phyloP scores from a whole-genome alignment of 73 alveolate species.

The Paramecium caudatum region DNA sequence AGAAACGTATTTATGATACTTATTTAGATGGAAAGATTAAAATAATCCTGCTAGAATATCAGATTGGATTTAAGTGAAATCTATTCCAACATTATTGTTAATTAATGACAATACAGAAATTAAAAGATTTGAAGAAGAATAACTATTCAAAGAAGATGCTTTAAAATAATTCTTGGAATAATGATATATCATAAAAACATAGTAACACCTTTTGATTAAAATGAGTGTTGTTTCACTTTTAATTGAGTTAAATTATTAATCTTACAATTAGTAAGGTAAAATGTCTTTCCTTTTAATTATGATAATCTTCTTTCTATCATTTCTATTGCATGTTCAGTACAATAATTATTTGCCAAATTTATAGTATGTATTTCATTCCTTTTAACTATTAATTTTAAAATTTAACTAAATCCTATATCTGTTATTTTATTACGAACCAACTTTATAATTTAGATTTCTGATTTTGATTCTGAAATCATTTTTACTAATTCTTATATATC shows the following conservation, averaged over 20 bases:
- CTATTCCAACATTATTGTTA: slow-evolving; percentile 47
- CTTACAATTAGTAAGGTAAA: slow-evolving; percentile 31
- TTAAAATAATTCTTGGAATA: slow-evolving; percentile 42
- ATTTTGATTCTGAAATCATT: neutral
- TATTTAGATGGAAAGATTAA: slow-evolving; percentile 17
- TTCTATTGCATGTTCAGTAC: slow-evolving; percentile 11
- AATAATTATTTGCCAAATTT: slow-evolving; percentile 18
- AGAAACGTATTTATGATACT: neutral
- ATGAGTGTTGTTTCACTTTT: neutral
- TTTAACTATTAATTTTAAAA: neutral
- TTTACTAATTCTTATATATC: slow-evolving; percentile 14
- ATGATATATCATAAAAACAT: neutral
- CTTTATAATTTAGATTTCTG: neutral
- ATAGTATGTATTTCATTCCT: slow-evolving; percentile 32
- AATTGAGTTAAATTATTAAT: neutral
- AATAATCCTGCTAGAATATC: slow-evolving; percentile 57
- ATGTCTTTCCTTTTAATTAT: slow-evolving; percentile 8
- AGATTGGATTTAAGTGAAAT: neutral
- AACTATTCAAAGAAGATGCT: slow-evolving; percentile 8
- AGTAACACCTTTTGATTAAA: neutral
- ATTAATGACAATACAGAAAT: slow-evolving; percentile 19
- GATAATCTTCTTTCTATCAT: slow-evolving; percentile 21
- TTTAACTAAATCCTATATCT: slow-evolving; percentile 28
- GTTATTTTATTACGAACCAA: neutral
- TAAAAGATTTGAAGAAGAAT: slow-evolving; percentile 20